These are phyloP conservation scores for Alternaria brassicae DNA, from an alignment of 2,329 filamentous ascomycete genomes.

Conservation along the genomic window DNA sequence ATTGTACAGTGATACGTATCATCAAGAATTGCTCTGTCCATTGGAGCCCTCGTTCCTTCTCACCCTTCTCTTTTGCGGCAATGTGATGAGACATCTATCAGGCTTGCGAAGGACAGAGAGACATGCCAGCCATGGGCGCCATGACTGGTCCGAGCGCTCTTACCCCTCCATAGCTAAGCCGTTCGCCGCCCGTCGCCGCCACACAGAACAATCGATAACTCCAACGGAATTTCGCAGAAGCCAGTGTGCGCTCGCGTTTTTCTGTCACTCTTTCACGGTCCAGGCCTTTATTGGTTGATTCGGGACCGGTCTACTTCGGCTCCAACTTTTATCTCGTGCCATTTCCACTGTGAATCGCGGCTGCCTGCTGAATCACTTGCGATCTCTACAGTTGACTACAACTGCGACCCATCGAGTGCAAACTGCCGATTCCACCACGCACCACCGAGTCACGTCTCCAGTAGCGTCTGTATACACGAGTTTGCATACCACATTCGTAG, in stretches of 20 bases:
- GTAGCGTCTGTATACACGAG: constrained; percentile 5
- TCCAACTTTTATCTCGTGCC: constrained; percentile 10
- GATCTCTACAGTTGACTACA: not conserved
- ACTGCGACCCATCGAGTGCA: constrained; percentile 1
- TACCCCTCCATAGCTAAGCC: constrained; percentile 22
- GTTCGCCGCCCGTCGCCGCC: constrained; percentile 17
- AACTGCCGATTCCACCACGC: constrained; percentile 20
- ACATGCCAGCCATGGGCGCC: not conserved
- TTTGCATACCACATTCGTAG: not conserved
- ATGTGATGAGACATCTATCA: not conserved
- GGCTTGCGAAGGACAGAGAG: not conserved
- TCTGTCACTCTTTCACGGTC: constrained; percentile 31
- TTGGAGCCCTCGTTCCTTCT: too few relatives aligned
- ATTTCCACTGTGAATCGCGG: not conserved
- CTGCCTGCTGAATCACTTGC: not conserved
- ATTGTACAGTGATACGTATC: constrained; percentile 4
- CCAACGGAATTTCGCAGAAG: constrained; percentile 34
- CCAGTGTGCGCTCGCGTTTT: constrained; percentile 34
- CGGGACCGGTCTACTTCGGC: constrained; percentile 25
- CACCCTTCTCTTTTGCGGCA: not conserved
- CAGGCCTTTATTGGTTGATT: constrained; percentile 36
- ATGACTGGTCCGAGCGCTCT: constrained; percentile 7
- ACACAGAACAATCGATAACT: constrained; percentile 29
- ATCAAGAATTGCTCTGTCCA: not conserved
- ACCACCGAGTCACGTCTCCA: not conserved